Percentiles rank a stretch among this genome's conserved stretches.
Conservation (phyloP, 2,329 filamentous ascomycete genomes). For the Diplocarpon mali region DNA sequence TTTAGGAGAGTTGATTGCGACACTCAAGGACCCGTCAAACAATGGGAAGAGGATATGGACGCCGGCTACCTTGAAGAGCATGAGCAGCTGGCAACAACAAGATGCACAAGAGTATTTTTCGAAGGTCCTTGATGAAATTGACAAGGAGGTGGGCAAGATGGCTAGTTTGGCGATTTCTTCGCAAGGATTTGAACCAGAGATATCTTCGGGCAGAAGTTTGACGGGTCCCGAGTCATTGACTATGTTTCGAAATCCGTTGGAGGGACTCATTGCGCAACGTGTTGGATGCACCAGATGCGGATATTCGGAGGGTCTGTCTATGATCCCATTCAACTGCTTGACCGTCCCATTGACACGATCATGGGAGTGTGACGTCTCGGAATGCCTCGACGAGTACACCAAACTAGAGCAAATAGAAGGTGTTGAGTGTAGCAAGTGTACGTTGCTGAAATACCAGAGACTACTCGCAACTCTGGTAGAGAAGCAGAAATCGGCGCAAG, state of each 20-base stretch:
- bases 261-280: constrained; percentile 78
- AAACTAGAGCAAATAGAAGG: constrained; percentile 76
- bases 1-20: constrained; percentile 48
- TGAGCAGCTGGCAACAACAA: constrained; percentile 93
- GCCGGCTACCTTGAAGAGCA: constrained; percentile 69
- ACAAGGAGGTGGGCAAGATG: constrained; percentile 58
- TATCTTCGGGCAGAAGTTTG: constrained; percentile 1
- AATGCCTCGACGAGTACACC: constrained; percentile 77
- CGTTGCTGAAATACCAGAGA: constrained; percentile 49
- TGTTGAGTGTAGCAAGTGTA: constrained; percentile 87
- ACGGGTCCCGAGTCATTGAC: constrained; percentile 3
- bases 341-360: constrained; percentile 68
- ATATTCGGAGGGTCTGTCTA: constrained; percentile 74
- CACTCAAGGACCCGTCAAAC: constrained; percentile 58
- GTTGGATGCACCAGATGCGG: constrained; percentile 81
- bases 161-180: constrained; percentile 18
- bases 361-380: constrained; percentile 57
- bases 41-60: constrained; percentile 75
- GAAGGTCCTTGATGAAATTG: constrained; percentile 74
- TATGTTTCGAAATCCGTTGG: constrained; percentile 60
- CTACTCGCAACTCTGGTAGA: constrained; percentile 38
- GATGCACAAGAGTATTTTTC: constrained; percentile 97
- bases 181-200: constrained; percentile 20
- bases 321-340: constrained; percentile 90
- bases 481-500: constrained; percentile 26